Evolutionary conservation across 345 rosid genomes (phyloP).

Genomic region (Arabidopsis thaliana): DNA sequence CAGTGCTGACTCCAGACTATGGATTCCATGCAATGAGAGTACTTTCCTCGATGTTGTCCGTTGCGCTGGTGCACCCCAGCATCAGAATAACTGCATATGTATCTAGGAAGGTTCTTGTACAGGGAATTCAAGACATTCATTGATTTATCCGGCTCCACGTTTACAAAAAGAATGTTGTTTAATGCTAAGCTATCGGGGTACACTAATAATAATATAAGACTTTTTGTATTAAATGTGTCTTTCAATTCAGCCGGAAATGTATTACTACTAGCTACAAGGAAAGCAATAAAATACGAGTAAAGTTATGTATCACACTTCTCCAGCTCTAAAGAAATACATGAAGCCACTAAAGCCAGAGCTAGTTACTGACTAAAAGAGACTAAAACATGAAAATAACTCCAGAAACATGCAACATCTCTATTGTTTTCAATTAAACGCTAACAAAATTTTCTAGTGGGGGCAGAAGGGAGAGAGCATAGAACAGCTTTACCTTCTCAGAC

Average conservation of each 20-base stretch:
- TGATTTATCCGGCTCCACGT: slow-evolving; percentile 44
- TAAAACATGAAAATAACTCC: slow-evolving; percentile 6
- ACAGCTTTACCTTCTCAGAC: slow-evolving; percentile 26
- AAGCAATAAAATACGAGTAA: slow-evolving; percentile 17
- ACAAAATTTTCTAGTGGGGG: not conserved
- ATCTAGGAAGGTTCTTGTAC: slow-evolving; percentile 39
- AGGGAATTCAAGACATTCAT: slow-evolving; percentile 36
- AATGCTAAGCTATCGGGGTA: slow-evolving; percentile 42
- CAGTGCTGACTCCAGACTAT: slow-evolving; percentile 61
- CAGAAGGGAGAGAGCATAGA: slow-evolving; percentile 17
- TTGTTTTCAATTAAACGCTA: slow-evolving; percentile 15
- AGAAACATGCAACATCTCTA: slow-evolving; percentile 9
- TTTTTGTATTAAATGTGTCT: slow-evolving; percentile 47
- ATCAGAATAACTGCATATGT: slow-evolving; percentile 48
- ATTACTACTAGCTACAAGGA: slow-evolving; percentile 25
- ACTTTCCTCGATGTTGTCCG: slow-evolving; percentile 74
- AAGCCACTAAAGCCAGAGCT: slow-evolving; percentile 11
- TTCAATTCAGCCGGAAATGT: slow-evolving; percentile 25
- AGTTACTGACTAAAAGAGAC: not conserved
- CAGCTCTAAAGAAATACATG: slow-evolving; percentile 18
- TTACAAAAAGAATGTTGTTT: slow-evolving; percentile 42
- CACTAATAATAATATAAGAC: slow-evolving; percentile 38
- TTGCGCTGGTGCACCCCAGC: slow-evolving; percentile 56
- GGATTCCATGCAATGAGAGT: slow-evolving; percentile 81
- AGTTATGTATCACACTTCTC: slow-evolving; percentile 15